Evolutionary conservation across 2,329 filamentous ascomycete genomes (phyloP).

Genomic region (Pyrenochaeta sp.): DNA sequence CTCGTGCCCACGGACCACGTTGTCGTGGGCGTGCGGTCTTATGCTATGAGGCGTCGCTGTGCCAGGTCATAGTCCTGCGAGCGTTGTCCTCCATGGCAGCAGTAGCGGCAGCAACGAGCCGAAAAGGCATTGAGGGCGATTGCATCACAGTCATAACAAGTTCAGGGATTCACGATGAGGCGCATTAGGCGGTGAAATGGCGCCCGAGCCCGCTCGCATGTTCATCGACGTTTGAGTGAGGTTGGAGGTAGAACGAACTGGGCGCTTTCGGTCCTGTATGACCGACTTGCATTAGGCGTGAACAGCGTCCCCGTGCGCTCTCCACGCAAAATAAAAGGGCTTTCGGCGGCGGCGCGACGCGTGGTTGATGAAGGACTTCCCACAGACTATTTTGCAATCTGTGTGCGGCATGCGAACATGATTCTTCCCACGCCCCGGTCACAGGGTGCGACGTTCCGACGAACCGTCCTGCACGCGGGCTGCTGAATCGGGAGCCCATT

Average conservation of each 20-base stretch:
- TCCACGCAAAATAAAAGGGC: slow-evolving; percentile 36
- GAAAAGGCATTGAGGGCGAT: slow-evolving; percentile 26
- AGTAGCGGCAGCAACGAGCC: slow-evolving; percentile 12
- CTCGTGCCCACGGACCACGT: slow-evolving; percentile 43
- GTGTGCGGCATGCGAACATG: slow-evolving; percentile 40
- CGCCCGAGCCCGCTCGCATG: slow-evolving; percentile 35
- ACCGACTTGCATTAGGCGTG: slow-evolving; percentile 49
- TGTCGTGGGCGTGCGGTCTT: slow-evolving; percentile 27
- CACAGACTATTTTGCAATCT: slow-evolving; percentile 31
- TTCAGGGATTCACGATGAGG: slow-evolving; percentile 39
- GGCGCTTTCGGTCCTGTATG: slow-evolving; percentile 38
- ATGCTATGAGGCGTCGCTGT: slow-evolving; percentile 25
- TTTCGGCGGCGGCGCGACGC: slow-evolving; percentile 22
- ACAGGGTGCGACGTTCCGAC: slow-evolving; percentile 35
- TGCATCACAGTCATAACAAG: slow-evolving; percentile 33
- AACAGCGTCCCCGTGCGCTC: slow-evolving; percentile 47
- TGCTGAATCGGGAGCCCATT: slow-evolving; percentile 28
- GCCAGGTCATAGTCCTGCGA: slow-evolving; percentile 19
- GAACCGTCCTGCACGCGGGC: slow-evolving; percentile 26
- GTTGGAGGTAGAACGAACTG: slow-evolving; percentile 32
- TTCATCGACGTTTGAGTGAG: slow-evolving; percentile 37
- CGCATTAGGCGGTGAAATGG: slow-evolving; percentile 47
- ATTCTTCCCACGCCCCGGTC: slow-evolving; percentile 40
- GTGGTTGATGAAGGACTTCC: slow-evolving; percentile 30
- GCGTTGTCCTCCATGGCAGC: slow-evolving; percentile 9